These are phyloP conservation scores for Penicillium tannophilum DNA, from an alignment of 495 filamentous ascomycete genomes.

Conservation along the genomic window DNA sequence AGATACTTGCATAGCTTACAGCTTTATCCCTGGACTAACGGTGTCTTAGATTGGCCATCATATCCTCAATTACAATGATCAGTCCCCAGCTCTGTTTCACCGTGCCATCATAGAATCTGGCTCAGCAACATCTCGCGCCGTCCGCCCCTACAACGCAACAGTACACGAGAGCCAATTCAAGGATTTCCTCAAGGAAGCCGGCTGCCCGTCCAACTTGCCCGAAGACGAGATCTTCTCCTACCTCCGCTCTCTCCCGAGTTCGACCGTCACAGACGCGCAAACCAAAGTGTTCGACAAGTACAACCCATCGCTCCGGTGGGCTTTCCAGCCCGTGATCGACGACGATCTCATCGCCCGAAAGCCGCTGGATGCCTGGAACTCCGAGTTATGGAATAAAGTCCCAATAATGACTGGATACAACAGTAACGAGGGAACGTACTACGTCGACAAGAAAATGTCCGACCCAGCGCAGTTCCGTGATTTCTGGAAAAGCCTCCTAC, in stretches of 20 bases:
- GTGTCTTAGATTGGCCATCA: constrained; percentile 61
- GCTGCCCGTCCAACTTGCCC: constrained; percentile 34
- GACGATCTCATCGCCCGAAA: constrained; percentile 55
- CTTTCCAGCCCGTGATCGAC: constrained; percentile 70
- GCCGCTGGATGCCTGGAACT: constrained; percentile 57
- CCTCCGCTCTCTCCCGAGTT: constrained; percentile 51
- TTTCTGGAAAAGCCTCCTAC: constrained; percentile 60
- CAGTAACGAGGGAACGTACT: constrained; percentile 64
- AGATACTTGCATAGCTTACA: constrained; percentile 7
- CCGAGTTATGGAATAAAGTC: constrained; percentile 54
- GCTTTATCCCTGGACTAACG: neutral
- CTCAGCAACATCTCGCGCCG: constrained; percentile 60
- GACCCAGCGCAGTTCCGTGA: constrained; percentile 49
- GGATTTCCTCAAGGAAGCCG: constrained; percentile 54
- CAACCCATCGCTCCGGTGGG: constrained; percentile 59
- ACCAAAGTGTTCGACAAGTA: constrained; percentile 55
- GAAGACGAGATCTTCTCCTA: constrained; percentile 51
- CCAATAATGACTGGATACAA: constrained; percentile 68
- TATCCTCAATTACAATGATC: constrained; percentile 52
- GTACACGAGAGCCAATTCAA: constrained; percentile 63
- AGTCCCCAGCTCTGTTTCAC: constrained; percentile 50
- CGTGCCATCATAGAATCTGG: constrained; percentile 68
- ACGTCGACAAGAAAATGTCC: constrained; percentile 51
- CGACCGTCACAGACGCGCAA: constrained; percentile 50
- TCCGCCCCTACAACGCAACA: constrained; percentile 54